These are phyloP conservation scores for Candida glucosophila DNA, from an alignment of 1,139 yeast genomes.

Conservation along the genomic window DNA sequence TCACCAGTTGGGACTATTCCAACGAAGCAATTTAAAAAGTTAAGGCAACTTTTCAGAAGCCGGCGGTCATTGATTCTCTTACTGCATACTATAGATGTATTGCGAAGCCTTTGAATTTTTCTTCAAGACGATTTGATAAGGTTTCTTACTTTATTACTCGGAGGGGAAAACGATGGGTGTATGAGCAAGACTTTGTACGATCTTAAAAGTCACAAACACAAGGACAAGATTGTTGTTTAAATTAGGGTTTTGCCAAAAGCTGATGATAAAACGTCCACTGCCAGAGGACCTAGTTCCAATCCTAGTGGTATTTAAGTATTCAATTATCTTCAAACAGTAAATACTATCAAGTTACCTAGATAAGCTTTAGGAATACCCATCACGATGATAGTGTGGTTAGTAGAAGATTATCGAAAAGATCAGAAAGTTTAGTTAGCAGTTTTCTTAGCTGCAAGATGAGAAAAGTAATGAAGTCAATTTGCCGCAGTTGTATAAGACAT, in stretches of 20 bases:
- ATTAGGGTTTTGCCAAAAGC: conserved; percentile 21
- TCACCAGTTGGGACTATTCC: conserved; percentile 33
- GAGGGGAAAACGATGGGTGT: conserved; percentile 34
- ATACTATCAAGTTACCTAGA: too few relatives aligned
- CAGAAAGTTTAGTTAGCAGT: too few relatives aligned
- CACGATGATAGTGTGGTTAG: too few relatives aligned
- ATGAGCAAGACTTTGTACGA: conserved; percentile 24
- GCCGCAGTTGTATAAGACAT: too few relatives aligned
- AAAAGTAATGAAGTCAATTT: too few relatives aligned
- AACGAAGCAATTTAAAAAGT: conserved; percentile 20
- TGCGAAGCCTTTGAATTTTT: conserved; percentile 15
- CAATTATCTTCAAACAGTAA: too few relatives aligned
- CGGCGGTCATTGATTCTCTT: conserved; percentile 26
- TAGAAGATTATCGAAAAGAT: too few relatives aligned
- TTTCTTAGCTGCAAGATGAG: too few relatives aligned
- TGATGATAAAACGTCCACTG: too few relatives aligned
- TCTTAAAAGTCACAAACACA: conserved; percentile 16
- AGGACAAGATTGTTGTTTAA: conserved; percentile 12
- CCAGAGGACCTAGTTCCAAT: too few relatives aligned
- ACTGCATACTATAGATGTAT: conserved; percentile 36
- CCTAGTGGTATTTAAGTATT: too few relatives aligned
- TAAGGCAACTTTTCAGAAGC: conserved; percentile 16
- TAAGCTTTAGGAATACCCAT: too few relatives aligned
- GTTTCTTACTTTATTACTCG: conserved; percentile 33
- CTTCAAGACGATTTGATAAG: conserved; percentile 23